Base-by-base conservation (phyloP, 208 protist genomes). In the Phytomonas francai region DNA sequence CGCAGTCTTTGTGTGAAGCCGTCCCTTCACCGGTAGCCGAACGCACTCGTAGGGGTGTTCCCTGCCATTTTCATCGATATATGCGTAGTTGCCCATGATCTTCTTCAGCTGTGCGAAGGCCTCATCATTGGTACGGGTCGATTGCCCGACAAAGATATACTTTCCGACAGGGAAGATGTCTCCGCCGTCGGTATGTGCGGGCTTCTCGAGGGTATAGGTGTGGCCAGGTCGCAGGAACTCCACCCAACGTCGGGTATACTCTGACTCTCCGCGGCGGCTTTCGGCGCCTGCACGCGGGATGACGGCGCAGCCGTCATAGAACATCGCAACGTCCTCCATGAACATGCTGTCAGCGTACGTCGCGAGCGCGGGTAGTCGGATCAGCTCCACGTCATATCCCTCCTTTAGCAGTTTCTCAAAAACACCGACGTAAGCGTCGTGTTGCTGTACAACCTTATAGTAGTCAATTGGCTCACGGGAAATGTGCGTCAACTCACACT, bases 401-500 rank as follows among this genome's bases (percentile, higher is more conserved):
- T 79, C 67, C 65, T 71, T 74, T 27, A 80, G 63, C 72, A 77
- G 67, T 57, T 78, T 59, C 49, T 68, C 59, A 68, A 85, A 82
- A 39, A 79, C 73, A 56, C 70, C 65, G 56, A 79, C 73, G 65
- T 85, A 85, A 27, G 77, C 77, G 6, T 77, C 57, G 71, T 85
- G 80, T 64, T 85, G 77, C 70, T 73, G 27, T 56, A 66, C 51
- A 28, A 79, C 65, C 8, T 28, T 16, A 27, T 65, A 51, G 33
- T 73, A 68, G 56, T 57, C 68, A 65, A 85, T 85, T 32, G 76
- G 73, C 68, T 77, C 59, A 61, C 80, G 80, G 66, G 79, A 70
- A 59, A 85, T 85, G 74, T 75, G 77, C 27, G 77, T 82, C 64
- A 85, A 65, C 71, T 85, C 77, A 67, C 76, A 85, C 64, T 80